Conservation (phyloP, 768 basidiomycete species). For the Termitomyces titanicus region DNA sequence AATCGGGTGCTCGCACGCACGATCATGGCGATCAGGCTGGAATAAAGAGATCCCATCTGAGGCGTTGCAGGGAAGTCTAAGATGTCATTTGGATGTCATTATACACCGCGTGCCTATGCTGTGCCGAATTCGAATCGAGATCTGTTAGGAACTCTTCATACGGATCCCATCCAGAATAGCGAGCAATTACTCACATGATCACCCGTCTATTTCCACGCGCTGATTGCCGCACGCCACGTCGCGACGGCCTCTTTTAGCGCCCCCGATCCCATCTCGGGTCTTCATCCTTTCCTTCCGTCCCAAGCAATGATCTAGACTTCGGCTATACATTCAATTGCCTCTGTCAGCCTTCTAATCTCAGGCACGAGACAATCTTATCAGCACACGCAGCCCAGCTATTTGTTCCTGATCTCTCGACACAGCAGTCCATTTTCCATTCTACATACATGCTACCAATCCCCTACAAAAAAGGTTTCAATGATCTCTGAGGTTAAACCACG, state of each 20-base stretch:
- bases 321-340: conserved; percentile 19
- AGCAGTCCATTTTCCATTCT: too few relatives aligned
- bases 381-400: too few relatives aligned
- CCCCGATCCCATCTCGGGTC: conserved; percentile 33
- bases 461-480: too few relatives aligned
- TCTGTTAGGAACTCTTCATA: conserved; percentile 7
- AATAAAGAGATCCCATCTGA: conserved; percentile 40
- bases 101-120: conserved; percentile 52
- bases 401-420: too few relatives aligned
- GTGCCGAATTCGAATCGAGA: conserved; percentile 36
- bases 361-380: conserved; percentile 11
- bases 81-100: conserved; percentile 38
- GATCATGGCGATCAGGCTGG: conserved; percentile 63
- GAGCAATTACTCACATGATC: conserved; percentile 2
- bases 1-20: conserved; percentile 50
- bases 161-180: conserved; percentile 19
- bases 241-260: conserved; percentile 11
- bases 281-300: not conserved
- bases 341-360: conserved; percentile 6
- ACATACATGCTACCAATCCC: not conserved
- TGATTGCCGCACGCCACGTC: conserved; percentile 26
- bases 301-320: conserved; percentile 23
- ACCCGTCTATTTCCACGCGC: conserved; percentile 19
- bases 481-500: too few relatives aligned
- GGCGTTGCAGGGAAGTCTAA: conserved; percentile 30